Base-by-base conservation (phyloP, 2,329 filamentous ascomycete genomes). In the Grosmannia serpens region DNA sequence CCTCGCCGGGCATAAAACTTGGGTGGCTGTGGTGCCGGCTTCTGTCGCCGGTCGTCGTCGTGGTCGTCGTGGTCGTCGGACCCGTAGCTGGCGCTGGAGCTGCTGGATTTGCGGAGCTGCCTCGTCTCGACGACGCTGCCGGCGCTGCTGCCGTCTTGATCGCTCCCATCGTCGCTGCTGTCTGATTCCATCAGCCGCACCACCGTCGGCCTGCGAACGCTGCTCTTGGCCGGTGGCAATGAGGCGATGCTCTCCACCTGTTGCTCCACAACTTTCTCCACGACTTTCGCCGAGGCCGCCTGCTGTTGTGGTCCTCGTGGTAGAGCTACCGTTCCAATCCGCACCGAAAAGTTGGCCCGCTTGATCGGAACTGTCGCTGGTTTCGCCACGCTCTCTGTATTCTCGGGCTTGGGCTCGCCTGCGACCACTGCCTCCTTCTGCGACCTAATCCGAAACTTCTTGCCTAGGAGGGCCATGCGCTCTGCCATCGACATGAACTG, bases 401-500 rank as follows among this genome's bases (percentile, higher is more conserved):
- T 44, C 41, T 44, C 41, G 17, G 15, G 3, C n/a, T n/a, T 7
- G 20, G 41, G 8, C 41, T n/a, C 41, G n/a, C 15, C 24, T 20
- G 17, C 17, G 6, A 10, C 9, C 50, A 24, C 50, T n/a, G 50
- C 20, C n/a, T 33, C 29, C n/a, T 17, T 54, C 22, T 53, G 20
- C 27, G 38, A 24, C 46, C 35, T 59, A 49, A 83, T 82, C 67
- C 75, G 80, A 62, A 83, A 75, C 56, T 74, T 77, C 66, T 75
- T 82, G 13, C 80, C 80, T 56, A 70, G 73, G 2, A 80, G 69
- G 38, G 75, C 78, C 73, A 82, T 77, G n/a, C 79, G 74, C 63
- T 83, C 80, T 44, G 75, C 74, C 76, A 84, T 77, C 7, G 81
- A 83, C 70, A 83, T 71, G 53, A 78, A 74, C 13, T 71, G 67